Evolutionary conservation across 23 red algal species (phyloP).

Genomic region (Cyanidium caldarium): DNA sequence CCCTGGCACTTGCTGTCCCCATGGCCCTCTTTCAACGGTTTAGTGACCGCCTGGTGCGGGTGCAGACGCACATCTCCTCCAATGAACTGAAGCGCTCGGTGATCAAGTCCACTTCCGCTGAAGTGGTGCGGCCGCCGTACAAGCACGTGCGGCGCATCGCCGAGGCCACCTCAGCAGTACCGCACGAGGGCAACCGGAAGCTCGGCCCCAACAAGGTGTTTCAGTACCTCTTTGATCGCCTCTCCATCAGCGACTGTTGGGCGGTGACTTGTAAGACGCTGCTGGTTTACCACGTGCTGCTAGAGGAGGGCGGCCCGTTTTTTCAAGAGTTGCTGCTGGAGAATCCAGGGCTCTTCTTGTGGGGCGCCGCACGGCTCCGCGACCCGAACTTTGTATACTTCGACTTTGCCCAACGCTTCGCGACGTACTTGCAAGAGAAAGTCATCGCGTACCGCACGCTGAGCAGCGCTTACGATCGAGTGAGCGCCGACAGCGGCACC

Average conservation of each 20-base stretch:
- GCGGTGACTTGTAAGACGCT: constrained; percentile 4
- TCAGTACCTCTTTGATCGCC: constrained; percentile 12
- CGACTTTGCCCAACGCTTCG: constrained; percentile 3
- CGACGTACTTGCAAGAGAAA: constrained; percentile 7
- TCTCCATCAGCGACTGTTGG: neutral
- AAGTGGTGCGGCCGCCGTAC: neutral
- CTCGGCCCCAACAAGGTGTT: neutral
- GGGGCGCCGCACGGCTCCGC: neutral
- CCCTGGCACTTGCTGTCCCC: too few relatives aligned
- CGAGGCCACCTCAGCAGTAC: neutral
- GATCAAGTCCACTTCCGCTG: constrained; percentile 12
- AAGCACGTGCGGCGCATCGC: constrained; percentile 10
- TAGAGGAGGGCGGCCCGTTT: constrained; percentile 3
- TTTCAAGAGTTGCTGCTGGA: constrained; percentile 9
- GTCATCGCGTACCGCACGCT: constrained; percentile 11
- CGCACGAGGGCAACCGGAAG: neutral
- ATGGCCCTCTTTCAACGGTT: too few relatives aligned
- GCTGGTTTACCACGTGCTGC: constrained; percentile 6
- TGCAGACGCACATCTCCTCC: constrained; percentile 2
- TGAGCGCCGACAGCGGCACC: too few relatives aligned
- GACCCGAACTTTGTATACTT: constrained; percentile 8
- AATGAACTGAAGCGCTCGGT: constrained; percentile 17
- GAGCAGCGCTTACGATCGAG: neutral
- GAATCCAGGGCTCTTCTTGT: neutral
- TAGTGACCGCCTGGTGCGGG: too few relatives aligned